Evolutionary conservation across 2,329 filamentous ascomycete species (phyloP).

Genomic region (Erysiphe neolycopersici): DNA sequence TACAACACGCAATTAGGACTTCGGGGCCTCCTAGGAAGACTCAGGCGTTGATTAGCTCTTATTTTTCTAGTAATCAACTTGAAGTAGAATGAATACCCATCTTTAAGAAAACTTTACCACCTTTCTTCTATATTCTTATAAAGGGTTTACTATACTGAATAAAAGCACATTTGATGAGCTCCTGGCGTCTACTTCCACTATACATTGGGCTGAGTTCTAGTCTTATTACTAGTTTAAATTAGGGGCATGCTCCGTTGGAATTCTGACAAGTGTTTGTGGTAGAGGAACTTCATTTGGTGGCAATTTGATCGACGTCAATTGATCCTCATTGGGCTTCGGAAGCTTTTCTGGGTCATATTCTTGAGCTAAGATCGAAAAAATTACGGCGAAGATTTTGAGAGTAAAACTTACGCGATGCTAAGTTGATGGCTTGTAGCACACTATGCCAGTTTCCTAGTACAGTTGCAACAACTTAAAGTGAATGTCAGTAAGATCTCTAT

Average conservation of each 20-base stretch:
- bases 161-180: too few relatives aligned
- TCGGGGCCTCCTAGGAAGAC: too few relatives aligned
- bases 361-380: neutral
- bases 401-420: conserved; percentile 45
- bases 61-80: too few relatives aligned
- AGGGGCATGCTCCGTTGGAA: conserved; percentile 48
- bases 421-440: conserved; percentile 58
- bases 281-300: conserved; percentile 21
- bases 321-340: conserved; percentile 25
- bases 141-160: too few relatives aligned
- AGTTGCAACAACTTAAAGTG: conserved; percentile 41
- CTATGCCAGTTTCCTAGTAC: conserved; percentile 75
- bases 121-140: too few relatives aligned
- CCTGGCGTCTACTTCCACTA: too few relatives aligned
- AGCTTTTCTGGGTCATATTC: conserved; percentile 32
- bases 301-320: neutral
- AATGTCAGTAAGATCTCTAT: conserved; percentile 1
- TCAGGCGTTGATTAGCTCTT: too few relatives aligned
- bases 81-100: too few relatives aligned
- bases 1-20: too few relatives aligned
- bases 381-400: neutral
- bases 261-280: conserved; percentile 60
- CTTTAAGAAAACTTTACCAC: too few relatives aligned
- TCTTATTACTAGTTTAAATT: too few relatives aligned
- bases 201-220: too few relatives aligned